Conservation (phyloP, 768 basidiomycete genomes). For the Pisolithus albus region DNA sequence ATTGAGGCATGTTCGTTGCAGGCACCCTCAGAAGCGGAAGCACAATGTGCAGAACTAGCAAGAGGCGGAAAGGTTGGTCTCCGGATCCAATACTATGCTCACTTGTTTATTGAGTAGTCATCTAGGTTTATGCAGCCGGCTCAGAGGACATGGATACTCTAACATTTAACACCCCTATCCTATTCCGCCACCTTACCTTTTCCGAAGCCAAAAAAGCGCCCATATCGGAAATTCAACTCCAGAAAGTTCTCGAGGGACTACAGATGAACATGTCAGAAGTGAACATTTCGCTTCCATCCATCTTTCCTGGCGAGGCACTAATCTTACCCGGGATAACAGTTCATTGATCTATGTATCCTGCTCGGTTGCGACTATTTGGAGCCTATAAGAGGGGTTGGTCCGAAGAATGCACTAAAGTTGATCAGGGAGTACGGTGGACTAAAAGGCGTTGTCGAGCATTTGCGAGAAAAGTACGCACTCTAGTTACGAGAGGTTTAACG, state of each 20-base stretch:
- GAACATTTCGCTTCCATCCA: background rate
- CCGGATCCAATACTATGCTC: background rate
- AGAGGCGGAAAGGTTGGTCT: slow-evolving; percentile 75
- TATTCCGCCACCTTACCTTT: slow-evolving; percentile 94
- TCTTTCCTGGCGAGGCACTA: background rate
- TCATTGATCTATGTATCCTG: slow-evolving; percentile 92
- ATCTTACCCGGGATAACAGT: slow-evolving; percentile 40
- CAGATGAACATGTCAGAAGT: slow-evolving; percentile 91
- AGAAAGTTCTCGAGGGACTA: slow-evolving; percentile 79
- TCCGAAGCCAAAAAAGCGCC: slow-evolving; percentile 97
- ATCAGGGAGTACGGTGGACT: slow-evolving; percentile 76
- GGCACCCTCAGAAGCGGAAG: slow-evolving; percentile 99
- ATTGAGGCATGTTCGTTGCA: slow-evolving; percentile 24
- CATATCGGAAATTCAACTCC: slow-evolving; percentile 85
- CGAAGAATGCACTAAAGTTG: slow-evolving; percentile 91
- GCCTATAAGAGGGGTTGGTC: slow-evolving; percentile 95
- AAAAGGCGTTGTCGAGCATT: slow-evolving; percentile 64
- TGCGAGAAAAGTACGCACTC: slow-evolving; percentile 62
- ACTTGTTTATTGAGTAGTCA: background rate
- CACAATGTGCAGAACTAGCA: slow-evolving; percentile 98
- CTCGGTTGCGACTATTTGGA: slow-evolving; percentile 98
- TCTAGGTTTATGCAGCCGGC: slow-evolving; percentile 90
- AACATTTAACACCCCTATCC: slow-evolving; percentile 86
- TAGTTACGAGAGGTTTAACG: background rate
- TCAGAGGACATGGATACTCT: slow-evolving; percentile 99